These are phyloP conservation scores for Cupressus sempervirens DNA, from an alignment of 75 land plant species.

Conservation along the genomic window DNA sequence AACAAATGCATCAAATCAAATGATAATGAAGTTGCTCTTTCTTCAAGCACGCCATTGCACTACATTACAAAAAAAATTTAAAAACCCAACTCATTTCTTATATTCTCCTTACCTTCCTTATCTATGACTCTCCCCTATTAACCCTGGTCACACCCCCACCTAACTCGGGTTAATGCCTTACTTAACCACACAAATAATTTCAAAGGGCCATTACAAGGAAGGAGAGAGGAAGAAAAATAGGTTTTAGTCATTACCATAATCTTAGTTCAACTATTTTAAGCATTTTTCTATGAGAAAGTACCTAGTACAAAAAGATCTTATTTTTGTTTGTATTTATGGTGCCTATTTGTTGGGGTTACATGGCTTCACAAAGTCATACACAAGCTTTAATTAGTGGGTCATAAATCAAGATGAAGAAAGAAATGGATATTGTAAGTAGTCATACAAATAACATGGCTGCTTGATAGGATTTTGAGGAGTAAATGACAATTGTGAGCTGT, in stretches of 20 bases:
- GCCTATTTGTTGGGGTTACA: too few relatives aligned
- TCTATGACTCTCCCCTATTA: background rate
- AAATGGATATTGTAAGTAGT: too few relatives aligned
- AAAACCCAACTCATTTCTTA: background rate
- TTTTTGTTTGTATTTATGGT: too few relatives aligned
- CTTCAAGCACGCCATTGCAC: conserved; percentile 9
- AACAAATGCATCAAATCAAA: conserved; percentile 2
- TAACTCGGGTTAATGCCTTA: background rate
- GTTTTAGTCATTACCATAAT: background rate
- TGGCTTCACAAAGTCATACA: too few relatives aligned
- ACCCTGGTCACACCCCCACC: background rate
- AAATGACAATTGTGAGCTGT: too few relatives aligned
- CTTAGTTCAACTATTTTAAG: background rate
- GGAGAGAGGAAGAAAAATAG: background rate
- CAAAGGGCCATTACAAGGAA: background rate
- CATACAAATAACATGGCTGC: too few relatives aligned
- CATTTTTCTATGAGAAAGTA: too few relatives aligned
- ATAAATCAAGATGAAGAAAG: too few relatives aligned
- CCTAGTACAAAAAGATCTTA: too few relatives aligned
- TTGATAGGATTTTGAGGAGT: too few relatives aligned
- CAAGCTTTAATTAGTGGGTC: too few relatives aligned
- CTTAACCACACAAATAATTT: background rate
- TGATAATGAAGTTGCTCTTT: conserved; percentile 5
- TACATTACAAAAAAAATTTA: background rate
- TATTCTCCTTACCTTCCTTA: background rate